phyloP scores from a whole-genome alignment of 352 stramenopile genomes.

The Phytophthora fragariae region DNA sequence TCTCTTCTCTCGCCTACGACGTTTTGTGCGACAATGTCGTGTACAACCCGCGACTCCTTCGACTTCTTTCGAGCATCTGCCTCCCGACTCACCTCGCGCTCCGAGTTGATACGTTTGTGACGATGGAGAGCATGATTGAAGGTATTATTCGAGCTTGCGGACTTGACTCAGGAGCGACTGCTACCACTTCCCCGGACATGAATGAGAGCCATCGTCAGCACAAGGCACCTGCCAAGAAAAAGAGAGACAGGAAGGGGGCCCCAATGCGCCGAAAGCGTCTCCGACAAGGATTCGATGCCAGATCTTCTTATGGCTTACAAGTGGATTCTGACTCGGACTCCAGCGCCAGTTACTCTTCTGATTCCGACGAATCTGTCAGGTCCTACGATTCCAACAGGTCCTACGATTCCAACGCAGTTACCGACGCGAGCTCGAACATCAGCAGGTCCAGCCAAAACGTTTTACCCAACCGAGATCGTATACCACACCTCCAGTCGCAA shows the following conservation, averaged over 20 bases:
- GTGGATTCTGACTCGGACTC: slow-evolving; percentile 36
- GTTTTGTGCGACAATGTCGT: slow-evolving; percentile 76
- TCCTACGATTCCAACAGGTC: slow-evolving; percentile 24
- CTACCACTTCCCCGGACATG: neutral
- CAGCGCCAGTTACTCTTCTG: slow-evolving; percentile 32
- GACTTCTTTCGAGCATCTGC: slow-evolving; percentile 52
- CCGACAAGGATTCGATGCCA: slow-evolving; percentile 41
- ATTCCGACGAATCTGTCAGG: slow-evolving; percentile 14
- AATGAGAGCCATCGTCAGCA: neutral
- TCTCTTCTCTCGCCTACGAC: slow-evolving; percentile 48
- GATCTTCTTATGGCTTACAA: slow-evolving; percentile 17
- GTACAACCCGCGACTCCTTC: slow-evolving; percentile 64
- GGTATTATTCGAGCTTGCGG: slow-evolving; percentile 52
- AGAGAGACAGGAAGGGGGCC: slow-evolving; percentile 1
- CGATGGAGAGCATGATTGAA: slow-evolving; percentile 46
- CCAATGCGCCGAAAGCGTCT: slow-evolving; percentile 38
- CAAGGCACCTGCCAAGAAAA: slow-evolving; percentile 14
- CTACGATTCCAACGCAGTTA: slow-evolving; percentile 6
- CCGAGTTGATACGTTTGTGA: slow-evolving; percentile 34
- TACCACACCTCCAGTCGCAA: slow-evolving; percentile 50
- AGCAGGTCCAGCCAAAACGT: neutral
- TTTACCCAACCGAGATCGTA: slow-evolving; percentile 18
- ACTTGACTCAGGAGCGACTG: slow-evolving; percentile 30
- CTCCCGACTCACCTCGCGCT: slow-evolving; percentile 39
- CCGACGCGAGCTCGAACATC: neutral